phyloP scores from a whole-genome alignment of 257 asterid species.

The Forsythia suspensa region DNA sequence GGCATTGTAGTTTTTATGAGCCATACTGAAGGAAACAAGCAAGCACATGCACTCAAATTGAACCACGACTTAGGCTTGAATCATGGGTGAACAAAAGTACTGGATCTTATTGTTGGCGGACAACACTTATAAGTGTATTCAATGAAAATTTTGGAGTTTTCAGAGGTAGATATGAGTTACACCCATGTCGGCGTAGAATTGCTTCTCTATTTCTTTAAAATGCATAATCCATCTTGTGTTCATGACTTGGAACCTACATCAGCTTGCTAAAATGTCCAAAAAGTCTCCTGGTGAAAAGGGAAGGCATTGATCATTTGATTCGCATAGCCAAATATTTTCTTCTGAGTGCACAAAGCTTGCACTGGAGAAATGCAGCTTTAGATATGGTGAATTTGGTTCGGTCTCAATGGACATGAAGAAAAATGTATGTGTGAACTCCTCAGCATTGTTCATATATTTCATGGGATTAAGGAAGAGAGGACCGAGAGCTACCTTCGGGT shows the following conservation, averaged over 20 bases:
- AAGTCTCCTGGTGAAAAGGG: conserved; percentile 15
- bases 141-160: conserved; percentile 56
- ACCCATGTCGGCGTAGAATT: conserved; percentile 69
- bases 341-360: conserved; percentile 20
- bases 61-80: no score
- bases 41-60: no score
- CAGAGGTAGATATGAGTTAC: conserved; percentile 38
- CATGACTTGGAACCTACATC: conserved; percentile 61
- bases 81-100: no score
- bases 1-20: no score
- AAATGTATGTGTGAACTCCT: background rate
- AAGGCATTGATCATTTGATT: conserved; percentile 19
- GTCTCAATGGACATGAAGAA: conserved; percentile 36
- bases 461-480: no score
- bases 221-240: conserved; percentile 64
- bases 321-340: conserved; percentile 37
- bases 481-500: no score
- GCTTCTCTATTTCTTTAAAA: conserved; percentile 33
- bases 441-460: background rate
- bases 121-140: background rate
- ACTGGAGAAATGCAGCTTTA: conserved; percentile 38
- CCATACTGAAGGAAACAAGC: no score
- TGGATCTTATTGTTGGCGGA: no score
- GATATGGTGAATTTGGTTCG: conserved; percentile 41
- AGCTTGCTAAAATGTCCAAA: conserved; percentile 39